A percentile compares a stretch with the other conserved stretches of the same genome.
Evolutionary conservation across 345 rosid species (phyloP).

Genomic region (Linum usitatissimum): DNA sequence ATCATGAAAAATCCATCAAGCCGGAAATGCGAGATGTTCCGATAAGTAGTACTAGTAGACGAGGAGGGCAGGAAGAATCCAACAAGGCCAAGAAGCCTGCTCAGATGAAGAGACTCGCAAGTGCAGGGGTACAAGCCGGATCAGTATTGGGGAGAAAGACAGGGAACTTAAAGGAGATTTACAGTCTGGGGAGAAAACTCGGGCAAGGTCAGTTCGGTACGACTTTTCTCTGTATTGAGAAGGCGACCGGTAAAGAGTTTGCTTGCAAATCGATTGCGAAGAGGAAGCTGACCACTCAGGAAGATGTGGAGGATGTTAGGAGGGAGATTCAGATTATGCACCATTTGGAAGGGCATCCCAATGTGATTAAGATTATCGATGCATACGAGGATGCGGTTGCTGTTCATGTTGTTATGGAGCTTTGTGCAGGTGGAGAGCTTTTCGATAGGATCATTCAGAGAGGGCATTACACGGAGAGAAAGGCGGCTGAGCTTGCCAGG

Average conservation of each 20-base stretch:
- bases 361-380: neutral
- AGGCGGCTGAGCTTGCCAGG: neutral
- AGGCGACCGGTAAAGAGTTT: neutral
- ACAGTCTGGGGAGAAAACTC: neutral
- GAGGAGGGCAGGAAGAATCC: neutral
- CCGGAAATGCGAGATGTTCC: neutral
- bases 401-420: neutral
- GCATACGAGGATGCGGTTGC: neutral
- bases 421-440: neutral
- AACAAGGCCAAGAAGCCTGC: neutral
- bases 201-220: neutral
- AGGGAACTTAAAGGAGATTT: neutral
- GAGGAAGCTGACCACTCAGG: neutral
- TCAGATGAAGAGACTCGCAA: neutral
- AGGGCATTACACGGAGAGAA: neutral
- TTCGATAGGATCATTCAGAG: neutral
- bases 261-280: neutral
- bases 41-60: neutral
- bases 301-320: slow-evolving; percentile 1
- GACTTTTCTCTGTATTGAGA: neutral
- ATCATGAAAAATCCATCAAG: neutral
- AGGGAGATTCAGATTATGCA: slow-evolving; percentile 1
- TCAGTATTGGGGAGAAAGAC: neutral
- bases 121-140: neutral
- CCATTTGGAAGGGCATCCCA: neutral